Evolutionary conservation across 2,329 filamentous ascomycete species (phyloP).

Genomic region (Fusarium virguliforme): DNA sequence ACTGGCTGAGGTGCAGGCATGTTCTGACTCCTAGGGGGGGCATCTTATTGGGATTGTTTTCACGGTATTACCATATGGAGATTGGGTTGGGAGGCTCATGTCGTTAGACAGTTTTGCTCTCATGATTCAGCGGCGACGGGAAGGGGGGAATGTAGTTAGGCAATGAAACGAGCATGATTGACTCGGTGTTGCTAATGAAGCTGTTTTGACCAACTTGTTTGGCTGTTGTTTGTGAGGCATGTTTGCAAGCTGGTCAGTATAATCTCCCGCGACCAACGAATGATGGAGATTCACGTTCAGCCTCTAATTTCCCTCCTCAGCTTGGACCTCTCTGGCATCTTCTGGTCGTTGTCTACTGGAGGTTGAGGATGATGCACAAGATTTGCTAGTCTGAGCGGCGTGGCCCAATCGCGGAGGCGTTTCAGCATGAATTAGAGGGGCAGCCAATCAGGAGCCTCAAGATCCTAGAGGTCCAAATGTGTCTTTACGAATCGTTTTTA

Average conservation of each 20-base stretch:
- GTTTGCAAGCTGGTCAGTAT: not conserved
- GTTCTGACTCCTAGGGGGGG: constrained; percentile 32
- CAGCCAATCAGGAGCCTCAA: not conserved
- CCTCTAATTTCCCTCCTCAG: constrained; percentile 18
- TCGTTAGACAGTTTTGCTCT: constrained; percentile 40
- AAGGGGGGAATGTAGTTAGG: constrained; percentile 2
- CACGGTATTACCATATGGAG: constrained; percentile 23
- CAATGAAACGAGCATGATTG: constrained; percentile 19
- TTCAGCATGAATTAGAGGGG: constrained; percentile 14
- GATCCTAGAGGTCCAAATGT: not conserved
- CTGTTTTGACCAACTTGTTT: not conserved
- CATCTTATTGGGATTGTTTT: constrained; percentile 31
- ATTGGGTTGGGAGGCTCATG: constrained; percentile 27
- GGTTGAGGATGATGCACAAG: constrained; percentile 3
- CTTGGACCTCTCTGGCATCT: constrained; percentile 7
- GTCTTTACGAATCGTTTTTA: constrained; percentile 7
- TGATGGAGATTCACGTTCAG: not conserved
- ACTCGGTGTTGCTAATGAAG: constrained; percentile 12
- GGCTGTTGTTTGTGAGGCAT: not conserved
- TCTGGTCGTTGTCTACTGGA: constrained; percentile 12
- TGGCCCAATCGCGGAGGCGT: constrained; percentile 20
- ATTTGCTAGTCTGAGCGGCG: constrained; percentile 15
- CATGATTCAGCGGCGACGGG: constrained; percentile 8
- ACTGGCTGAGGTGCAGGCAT: constrained; percentile 36
- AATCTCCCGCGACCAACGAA: not conserved